Evolutionary conservation across 2,329 filamentous ascomycete genomes (phyloP).

Genomic region (Juglanconis sp.): DNA sequence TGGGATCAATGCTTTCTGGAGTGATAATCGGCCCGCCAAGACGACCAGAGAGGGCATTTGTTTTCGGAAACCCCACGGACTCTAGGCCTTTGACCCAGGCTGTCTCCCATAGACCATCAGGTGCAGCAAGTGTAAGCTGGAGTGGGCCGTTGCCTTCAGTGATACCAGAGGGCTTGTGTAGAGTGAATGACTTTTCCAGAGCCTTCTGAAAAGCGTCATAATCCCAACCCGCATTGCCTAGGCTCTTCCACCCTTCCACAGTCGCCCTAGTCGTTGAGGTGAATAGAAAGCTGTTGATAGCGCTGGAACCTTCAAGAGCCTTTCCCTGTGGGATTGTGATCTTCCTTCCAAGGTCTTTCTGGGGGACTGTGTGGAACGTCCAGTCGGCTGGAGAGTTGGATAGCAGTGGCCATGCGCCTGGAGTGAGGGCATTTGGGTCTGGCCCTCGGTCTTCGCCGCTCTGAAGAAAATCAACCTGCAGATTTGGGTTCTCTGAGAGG

Average conservation of each 20-base stretch:
- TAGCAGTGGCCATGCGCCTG: constrained; percentile 1
- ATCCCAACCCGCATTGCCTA: constrained; percentile 21
- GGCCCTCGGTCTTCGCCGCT: constrained; percentile 1
- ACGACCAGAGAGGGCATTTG: constrained; percentile 15
- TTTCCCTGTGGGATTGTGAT: constrained; percentile 14
- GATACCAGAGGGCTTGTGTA: not conserved
- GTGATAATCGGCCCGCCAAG: not conserved
- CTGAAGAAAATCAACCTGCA: not conserved
- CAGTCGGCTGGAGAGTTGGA: not conserved
- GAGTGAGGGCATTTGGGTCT: not conserved
- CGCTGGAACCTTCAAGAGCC: constrained; percentile 20
- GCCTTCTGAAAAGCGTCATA: constrained; percentile 7
- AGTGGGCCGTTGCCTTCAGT: constrained; percentile 1
- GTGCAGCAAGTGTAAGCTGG: not conserved
- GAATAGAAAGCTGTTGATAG: constrained; percentile 21
- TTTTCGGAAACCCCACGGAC: constrained; percentile 10
- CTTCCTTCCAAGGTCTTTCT: constrained; percentile 3
- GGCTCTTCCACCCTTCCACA: constrained; percentile 18
- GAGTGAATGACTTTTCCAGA: not conserved
- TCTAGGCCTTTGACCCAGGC: constrained; percentile 20
- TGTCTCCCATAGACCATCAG: constrained; percentile 2
- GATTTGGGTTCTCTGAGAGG: not conserved
- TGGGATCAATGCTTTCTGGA: constrained; percentile 18
- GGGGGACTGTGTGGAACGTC: not conserved
- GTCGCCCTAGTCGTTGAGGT: constrained; percentile 5